phyloP scores from a whole-genome alignment of 148 eudicot species.

The Pouteria glomerata region DNA sequence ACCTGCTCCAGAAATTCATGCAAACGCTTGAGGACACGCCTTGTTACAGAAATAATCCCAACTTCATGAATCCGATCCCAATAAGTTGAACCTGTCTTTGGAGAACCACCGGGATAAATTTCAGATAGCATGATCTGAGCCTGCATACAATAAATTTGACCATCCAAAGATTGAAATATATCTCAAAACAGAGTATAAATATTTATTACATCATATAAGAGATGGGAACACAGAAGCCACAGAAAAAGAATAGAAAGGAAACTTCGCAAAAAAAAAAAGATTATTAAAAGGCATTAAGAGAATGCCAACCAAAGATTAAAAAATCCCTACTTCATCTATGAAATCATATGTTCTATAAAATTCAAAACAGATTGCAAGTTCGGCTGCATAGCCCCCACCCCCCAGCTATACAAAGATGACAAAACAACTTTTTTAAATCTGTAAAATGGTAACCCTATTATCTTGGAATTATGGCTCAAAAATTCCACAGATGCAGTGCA shows the following conservation, averaged over 20 bases:
- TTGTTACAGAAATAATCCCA: constrained; percentile 82
- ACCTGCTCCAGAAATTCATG: constrained; percentile 78
- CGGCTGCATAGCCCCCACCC: too few relatives aligned
- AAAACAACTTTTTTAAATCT: too few relatives aligned
- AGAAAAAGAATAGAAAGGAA: background rate
- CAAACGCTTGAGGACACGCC: constrained; percentile 74
- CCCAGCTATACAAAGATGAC: too few relatives aligned
- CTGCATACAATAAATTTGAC: constrained; percentile 33
- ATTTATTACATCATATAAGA: background rate
- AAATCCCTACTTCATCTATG: too few relatives aligned
- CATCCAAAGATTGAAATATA: background rate
- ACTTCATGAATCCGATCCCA: constrained; percentile 96
- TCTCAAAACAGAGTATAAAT: background rate
- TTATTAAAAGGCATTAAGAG: too few relatives aligned
- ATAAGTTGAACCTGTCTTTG: constrained; percentile 75
- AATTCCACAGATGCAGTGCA: background rate
- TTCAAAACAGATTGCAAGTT: too few relatives aligned
- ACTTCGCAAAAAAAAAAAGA: background rate
- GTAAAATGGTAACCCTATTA: too few relatives aligned
- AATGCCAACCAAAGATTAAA: too few relatives aligned
- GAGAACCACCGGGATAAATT: constrained; percentile 90
- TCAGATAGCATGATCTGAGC: constrained; percentile 93
- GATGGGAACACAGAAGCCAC: background rate
- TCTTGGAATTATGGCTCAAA: too few relatives aligned
- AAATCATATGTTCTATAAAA: too few relatives aligned